These are phyloP conservation scores for Alternaria consortialis DNA, from an alignment of 2,329 filamentous ascomycete genomes.

Conservation along the genomic window DNA sequence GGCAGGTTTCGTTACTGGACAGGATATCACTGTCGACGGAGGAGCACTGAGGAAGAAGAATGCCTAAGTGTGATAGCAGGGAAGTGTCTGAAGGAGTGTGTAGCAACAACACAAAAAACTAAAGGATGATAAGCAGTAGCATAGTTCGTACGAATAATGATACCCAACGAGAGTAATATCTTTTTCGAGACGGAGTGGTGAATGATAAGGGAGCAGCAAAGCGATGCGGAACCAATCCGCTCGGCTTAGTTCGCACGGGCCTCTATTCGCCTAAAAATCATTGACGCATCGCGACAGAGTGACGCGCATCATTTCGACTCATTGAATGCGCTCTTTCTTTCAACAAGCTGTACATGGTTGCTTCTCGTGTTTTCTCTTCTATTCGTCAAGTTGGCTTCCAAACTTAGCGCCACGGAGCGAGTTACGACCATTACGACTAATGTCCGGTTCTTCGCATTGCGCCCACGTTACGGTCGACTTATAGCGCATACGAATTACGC, in stretches of 20 bases:
- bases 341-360: constrained; percentile 12
- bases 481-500: constrained; percentile 3
- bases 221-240: constrained; percentile 9
- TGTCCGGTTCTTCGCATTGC: constrained; percentile 21
- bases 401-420: constrained; percentile 32
- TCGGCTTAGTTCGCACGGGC: constrained; percentile 9
- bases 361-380: constrained; percentile 16
- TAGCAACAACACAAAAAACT: not conserved
- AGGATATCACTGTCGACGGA: constrained; percentile 51
- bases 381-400: constrained; percentile 44
- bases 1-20: constrained; percentile 52
- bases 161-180: not conserved
- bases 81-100: not conserved
- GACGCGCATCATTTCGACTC: constrained; percentile 8
- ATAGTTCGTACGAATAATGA: constrained; percentile 2
- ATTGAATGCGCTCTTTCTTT: not conserved
- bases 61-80: not conserved
- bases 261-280: constrained; percentile 11
- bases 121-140: not conserved
- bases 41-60: constrained; percentile 50
- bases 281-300: constrained; percentile 17
- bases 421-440: constrained; percentile 38
- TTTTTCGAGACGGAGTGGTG: not conserved
- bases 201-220: not conserved
- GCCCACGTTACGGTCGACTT: constrained; percentile 16